Evolutionary conservation across 1,284 basidiomycete species (phyloP), one percentile per base, ranked within the genome.

Genomic region (Ceratobasidium sp.): DNA sequence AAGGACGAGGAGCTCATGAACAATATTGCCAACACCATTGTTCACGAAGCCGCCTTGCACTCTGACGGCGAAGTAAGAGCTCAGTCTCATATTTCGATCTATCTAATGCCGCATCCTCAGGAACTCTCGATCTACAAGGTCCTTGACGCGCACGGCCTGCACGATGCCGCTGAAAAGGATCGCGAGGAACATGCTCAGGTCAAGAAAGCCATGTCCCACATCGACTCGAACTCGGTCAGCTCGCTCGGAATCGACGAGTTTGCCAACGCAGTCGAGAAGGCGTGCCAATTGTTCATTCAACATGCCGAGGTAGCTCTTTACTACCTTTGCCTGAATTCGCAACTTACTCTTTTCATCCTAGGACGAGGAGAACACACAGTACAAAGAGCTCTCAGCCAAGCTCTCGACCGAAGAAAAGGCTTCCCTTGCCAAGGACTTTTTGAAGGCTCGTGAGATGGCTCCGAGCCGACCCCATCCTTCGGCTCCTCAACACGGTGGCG

Each of bases 391-490:
- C 20, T 60, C 57, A 6, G 57, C 57, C 15, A 60, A 60, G 29
- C 42, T 60, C 3, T 25, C 40, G 7, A 20, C 29, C 2, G 42
- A 60, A 47, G 57, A 60, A 34, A 45, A 60, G 20, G 40, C 57
- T 13, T 4, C 5, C 8, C 35, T 60, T 5, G 57, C 57, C 22
- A 27, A 27, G 12, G 57, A 60, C 27, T 60, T 60, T 29, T 42
- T 60, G 12, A 60, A 60, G 40, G 57, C 57, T 7, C 57, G 57
- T 32, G 57, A 40, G 35, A 60, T 60, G 57, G 57, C 57, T 45
- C 57, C 57, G 6, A 60, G 57, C 57, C 57, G 57, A n/a, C 57
- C 57, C 13, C 57, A 60, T 22, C 57, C 57, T 7, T 60, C 57
- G 6, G 57, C 57, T 12, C 57, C 57, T 22, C 57, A 60, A n/a